Evolutionary conservation across 1,284 basidiomycete genomes (phyloP).

Genomic region (Inonotus obliquus): DNA sequence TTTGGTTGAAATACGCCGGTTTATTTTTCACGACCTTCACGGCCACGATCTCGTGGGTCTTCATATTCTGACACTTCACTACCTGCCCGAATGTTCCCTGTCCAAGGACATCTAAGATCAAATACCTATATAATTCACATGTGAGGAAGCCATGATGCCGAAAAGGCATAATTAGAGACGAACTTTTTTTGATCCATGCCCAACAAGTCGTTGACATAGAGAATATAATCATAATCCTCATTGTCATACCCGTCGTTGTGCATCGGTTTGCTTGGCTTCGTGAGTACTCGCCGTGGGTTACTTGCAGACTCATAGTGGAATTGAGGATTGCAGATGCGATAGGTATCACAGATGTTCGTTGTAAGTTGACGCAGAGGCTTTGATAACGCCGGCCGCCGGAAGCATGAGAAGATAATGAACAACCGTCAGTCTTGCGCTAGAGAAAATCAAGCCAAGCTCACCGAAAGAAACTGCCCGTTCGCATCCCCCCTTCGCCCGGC

Average conservation of each 20-base stretch:
- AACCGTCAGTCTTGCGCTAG: neutral
- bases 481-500: conserved; percentile 61
- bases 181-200: conserved; percentile 90
- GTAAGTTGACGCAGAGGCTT: conserved; percentile 88
- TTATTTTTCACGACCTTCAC: conserved; percentile 99
- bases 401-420: conserved; percentile 21
- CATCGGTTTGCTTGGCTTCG: conserved; percentile 90
- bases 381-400: conserved; percentile 22
- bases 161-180: conserved; percentile 37
- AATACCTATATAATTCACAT: conserved; percentile 58
- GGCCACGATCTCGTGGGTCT: conserved; percentile 96
- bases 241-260: conserved; percentile 97
- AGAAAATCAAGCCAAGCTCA: conserved; percentile 31
- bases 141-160: conserved; percentile 7
- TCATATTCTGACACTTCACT: conserved; percentile 99
- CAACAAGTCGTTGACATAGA: conserved; percentile 95
- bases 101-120: conserved; percentile 96
- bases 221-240: conserved; percentile 95
- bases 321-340: conserved; percentile 85
- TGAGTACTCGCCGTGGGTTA: conserved; percentile 90
- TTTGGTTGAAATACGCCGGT: conserved; percentile 98
- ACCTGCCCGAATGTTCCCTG: conserved; percentile 99
- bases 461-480: conserved; percentile 61
- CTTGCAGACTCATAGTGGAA: conserved; percentile 91
- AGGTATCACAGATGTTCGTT: conserved; percentile 82